phyloP scores from a whole-genome alignment of 108 stramenopile genomes.

The Asterionellopsis glacialis region DNA sequence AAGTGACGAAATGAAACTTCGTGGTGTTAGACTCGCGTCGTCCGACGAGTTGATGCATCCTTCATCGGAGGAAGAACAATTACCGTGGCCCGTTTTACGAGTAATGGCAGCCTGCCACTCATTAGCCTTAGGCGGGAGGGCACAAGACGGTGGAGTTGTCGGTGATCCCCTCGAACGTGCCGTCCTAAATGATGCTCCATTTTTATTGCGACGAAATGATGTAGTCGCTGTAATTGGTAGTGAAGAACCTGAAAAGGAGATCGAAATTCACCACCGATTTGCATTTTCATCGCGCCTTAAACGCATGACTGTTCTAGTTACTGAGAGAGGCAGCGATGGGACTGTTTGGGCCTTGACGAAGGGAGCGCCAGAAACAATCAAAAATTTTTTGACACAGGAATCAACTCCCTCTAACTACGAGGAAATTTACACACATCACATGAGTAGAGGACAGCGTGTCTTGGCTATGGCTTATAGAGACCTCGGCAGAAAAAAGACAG shows the following conservation, averaged over 20 bases:
- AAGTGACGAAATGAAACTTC: slow-evolving; percentile 84
- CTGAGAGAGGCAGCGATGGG: slow-evolving; percentile 18
- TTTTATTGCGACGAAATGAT: slow-evolving; percentile 49
- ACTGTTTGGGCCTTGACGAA: slow-evolving; percentile 70
- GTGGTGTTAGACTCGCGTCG: slow-evolving; percentile 55
- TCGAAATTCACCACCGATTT: slow-evolving; percentile 63
- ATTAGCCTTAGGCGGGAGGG: slow-evolving; percentile 44
- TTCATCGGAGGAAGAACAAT: not conserved
- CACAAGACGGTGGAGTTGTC: slow-evolving; percentile 30
- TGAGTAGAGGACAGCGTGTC: slow-evolving; percentile 82
- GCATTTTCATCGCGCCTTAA: slow-evolving; percentile 84
- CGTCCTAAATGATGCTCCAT: slow-evolving; percentile 76
- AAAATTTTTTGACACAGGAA: slow-evolving; percentile 48
- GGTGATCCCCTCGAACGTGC: slow-evolving; percentile 96
- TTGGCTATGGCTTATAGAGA: slow-evolving; percentile 75
- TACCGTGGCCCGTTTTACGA: slow-evolving; percentile 43
- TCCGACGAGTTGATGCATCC: slow-evolving; percentile 16
- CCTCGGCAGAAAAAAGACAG: slow-evolving; percentile 14
- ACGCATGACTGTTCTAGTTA: slow-evolving; percentile 80
- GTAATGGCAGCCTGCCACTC: slow-evolving; percentile 93
- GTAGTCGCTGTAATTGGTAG: slow-evolving; percentile 16
- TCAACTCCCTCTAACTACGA: slow-evolving; percentile 73
- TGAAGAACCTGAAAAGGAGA: slow-evolving; percentile 9
- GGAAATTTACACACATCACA: slow-evolving; percentile 69
- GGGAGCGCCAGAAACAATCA: slow-evolving; percentile 93